These are phyloP conservation scores for Seiridium unicorne DNA, from an alignment of 2,329 filamentous ascomycete species.

Conservation along the genomic window DNA sequence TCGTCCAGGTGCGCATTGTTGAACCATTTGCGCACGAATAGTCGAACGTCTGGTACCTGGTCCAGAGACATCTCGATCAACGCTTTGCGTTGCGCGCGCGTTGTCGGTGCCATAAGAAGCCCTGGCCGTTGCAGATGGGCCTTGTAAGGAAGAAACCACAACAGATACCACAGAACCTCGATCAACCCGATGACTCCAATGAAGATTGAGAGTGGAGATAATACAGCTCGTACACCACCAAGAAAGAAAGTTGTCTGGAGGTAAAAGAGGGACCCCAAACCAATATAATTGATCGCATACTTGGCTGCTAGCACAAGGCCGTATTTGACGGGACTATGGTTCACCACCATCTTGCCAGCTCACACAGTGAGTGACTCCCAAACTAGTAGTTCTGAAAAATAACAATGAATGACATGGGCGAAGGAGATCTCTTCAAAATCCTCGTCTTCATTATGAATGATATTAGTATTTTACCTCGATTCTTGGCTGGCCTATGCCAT, in stretches of 20 bases:
- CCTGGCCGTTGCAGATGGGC: constrained; percentile 12
- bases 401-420: not conserved
- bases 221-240: constrained; percentile 17
- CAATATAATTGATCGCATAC: constrained; percentile 2
- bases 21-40: constrained; percentile 16
- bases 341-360: constrained; percentile 3
- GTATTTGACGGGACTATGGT: constrained; percentile 3
- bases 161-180: constrained; percentile 17
- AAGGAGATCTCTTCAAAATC: too few species aligned
- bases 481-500: too few species aligned
- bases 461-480: too few species aligned
- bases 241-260: constrained; percentile 16
- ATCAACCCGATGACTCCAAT: constrained; percentile 17
- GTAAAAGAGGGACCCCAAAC: constrained; percentile 15
- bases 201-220: constrained; percentile 20
- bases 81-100: constrained; percentile 10
- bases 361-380: not conserved
- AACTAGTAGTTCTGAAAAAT: not conserved
- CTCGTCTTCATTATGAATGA: too few species aligned
- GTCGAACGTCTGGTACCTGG: constrained; percentile 11
- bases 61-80: constrained; percentile 8
- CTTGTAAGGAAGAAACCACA: constrained; percentile 16
- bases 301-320: not conserved
- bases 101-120: not conserved
- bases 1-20: constrained; percentile 14